phyloP scores from a whole-genome alignment of 2,329 filamentous ascomycete genomes.

The Aspergillus sp. region DNA sequence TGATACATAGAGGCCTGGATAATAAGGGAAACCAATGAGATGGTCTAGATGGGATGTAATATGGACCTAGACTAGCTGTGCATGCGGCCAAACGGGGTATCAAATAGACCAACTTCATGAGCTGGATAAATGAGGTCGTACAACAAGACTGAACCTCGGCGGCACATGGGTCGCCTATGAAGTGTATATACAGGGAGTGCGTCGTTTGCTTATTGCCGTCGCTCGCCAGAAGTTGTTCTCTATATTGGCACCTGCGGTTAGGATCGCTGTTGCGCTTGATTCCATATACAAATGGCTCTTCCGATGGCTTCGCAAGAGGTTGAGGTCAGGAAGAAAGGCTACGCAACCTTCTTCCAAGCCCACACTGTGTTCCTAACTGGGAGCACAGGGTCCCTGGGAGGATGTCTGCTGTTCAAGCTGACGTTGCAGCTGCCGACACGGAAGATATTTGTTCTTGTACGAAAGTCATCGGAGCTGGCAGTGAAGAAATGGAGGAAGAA shows the following conservation, averaged over 20 bases:
- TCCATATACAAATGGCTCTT: neutral
- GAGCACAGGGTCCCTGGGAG: conserved; percentile 32
- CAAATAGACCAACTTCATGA: neutral
- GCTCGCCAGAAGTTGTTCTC: too few species aligned
- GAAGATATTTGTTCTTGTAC: conserved; percentile 31
- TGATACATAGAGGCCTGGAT: too few species aligned
- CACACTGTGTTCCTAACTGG: conserved; percentile 33
- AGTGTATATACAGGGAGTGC: neutral
- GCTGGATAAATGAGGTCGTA: conserved; percentile 1
- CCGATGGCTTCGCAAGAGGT: conserved; percentile 15
- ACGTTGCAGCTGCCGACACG: conserved; percentile 31
- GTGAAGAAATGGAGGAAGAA: conserved; percentile 28
- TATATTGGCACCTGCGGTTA: neutral
- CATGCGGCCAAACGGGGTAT: neutral
- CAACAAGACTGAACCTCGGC: conserved; percentile 2
- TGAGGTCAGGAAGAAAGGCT: conserved; percentile 24
- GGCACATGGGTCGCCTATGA: conserved; percentile 2
- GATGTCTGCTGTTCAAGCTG: conserved; percentile 35
- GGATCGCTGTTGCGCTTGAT: neutral
- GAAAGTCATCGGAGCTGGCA: conserved; percentile 23
- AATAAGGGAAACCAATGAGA: neutral
- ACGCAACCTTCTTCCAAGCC: conserved; percentile 24
- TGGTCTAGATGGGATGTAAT: neutral
- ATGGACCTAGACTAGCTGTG: neutral
- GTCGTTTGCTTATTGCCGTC: neutral